phyloP scores from a whole-genome alignment of 257 asterid genomes.

The Nicotiana otophora region DNA sequence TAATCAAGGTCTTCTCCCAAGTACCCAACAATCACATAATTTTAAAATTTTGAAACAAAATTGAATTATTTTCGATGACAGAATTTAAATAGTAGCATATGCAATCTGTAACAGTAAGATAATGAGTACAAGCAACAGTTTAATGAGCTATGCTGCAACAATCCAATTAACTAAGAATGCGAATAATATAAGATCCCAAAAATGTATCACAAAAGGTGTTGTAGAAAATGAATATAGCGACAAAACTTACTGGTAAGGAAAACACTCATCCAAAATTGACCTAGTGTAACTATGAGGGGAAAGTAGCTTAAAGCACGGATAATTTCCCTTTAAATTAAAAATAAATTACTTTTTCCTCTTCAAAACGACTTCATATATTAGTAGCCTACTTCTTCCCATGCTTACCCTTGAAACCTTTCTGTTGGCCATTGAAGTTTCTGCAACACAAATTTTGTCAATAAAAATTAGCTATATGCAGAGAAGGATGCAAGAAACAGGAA shows the following conservation, averaged over 20 bases:
- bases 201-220: neutral
- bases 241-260: neutral
- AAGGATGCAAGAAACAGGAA: neutral
- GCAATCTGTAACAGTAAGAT: neutral
- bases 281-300: neutral
- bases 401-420: neutral
- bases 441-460: neutral
- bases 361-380: neutral
- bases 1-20: too few species aligned
- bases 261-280: neutral
- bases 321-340: neutral
- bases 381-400: neutral
- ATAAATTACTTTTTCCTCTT: neutral
- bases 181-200: neutral
- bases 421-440: constrained; percentile 1
- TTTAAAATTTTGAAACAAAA: too few species aligned
- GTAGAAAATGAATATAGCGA: neutral
- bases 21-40: too few species aligned
- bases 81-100: neutral
- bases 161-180: neutral
- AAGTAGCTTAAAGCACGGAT: neutral
- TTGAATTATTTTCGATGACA: too few species aligned
- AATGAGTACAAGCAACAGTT: neutral
- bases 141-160: neutral
- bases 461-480: neutral